phyloP scores from a whole-genome alignment of 768 basidiomycete species.

The Mycena rebaudengoi region DNA sequence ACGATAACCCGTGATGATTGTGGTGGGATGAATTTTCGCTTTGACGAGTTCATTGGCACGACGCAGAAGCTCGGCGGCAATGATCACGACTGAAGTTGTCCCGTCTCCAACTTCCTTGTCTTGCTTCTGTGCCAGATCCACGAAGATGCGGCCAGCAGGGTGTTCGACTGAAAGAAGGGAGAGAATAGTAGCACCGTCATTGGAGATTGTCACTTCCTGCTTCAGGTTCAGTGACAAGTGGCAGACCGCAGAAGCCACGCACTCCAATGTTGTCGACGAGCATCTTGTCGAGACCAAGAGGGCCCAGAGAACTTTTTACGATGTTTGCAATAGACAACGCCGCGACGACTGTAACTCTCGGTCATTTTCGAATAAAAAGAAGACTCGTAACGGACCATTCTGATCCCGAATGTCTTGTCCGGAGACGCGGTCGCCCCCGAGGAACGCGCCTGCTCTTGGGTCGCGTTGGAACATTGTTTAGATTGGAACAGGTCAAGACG shows the following conservation, averaged over 20 bases:
- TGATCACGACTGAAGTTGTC: constrained; percentile 97
- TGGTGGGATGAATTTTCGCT: constrained; percentile 98
- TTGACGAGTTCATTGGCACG: constrained; percentile 98
- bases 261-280: constrained; percentile 98
- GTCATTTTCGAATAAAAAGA: neutral
- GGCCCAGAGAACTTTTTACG: constrained; percentile 95
- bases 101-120: constrained; percentile 99
- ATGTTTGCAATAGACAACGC: constrained; percentile 98
- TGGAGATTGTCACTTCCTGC: constrained; percentile 99
- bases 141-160: constrained; percentile 96
- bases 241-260: constrained; percentile 40
- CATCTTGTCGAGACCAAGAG: constrained; percentile 96
- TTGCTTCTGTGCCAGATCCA: constrained; percentile 98
- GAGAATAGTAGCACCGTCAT: constrained; percentile 99
- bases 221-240: constrained; percentile 10
- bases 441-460: constrained; percentile 89
- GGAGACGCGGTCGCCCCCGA: constrained; percentile 92
- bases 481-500: constrained; percentile 11
- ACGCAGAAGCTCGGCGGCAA: constrained; percentile 96
- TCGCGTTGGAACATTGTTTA: constrained; percentile 85
- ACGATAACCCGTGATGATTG: constrained; percentile 98
- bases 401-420: constrained; percentile 97
- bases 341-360: constrained; percentile 75
- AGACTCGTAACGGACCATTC: constrained; percentile 80
- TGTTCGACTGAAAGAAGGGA: constrained; percentile 93